Evolutionary conservation across 805 yeast genomes (phyloP), one percentile per base, ranked within the genome.

Genomic region (Saturnispora quitensis): DNA sequence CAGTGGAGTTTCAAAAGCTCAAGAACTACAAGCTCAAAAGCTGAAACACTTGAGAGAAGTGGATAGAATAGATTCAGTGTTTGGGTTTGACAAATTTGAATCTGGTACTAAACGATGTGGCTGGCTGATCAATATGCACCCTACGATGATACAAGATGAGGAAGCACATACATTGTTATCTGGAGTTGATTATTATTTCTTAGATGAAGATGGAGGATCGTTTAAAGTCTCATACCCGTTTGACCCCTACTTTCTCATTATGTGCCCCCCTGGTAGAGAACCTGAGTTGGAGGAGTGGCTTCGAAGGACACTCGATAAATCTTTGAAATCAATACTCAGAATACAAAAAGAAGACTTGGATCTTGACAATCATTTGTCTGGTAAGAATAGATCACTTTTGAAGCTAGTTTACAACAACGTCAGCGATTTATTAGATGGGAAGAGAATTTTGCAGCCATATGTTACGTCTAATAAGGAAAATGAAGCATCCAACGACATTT

Each of bases 141-240:
- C 96, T 2, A 87, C 95, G 1, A 73, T 86, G 1, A 65, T 86
- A 3, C 79, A 84, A 2, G 75, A 79, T 12, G 79, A 77, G 4
- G 82, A 80, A 33, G 71, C 73, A 43, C 60, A 75, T 10, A 72
- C 78, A n/a, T 97, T 96, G 9, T 73, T 78, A 35, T 79, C 97
- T 0, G 99, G 91, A 3, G 97, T 91, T 3, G 97, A 93, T 60
- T 89, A 85, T 66, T 95, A 95, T 64, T 93, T 95, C 60, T 68
- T 93, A 7, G 98, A 90, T 65, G 96, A 88, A 61, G 97, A 90
- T 65, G 99, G 99, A 46, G 99, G 97, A 6, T 81, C 86, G 43
- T 93, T 95, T 72, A 93, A 91, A 64, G 83, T 89, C 4, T 84
- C 96, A 0, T 68, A 87, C 13, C 84, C 77, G 53, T 87, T 78